phyloP scores from a whole-genome alignment of 495 filamentous ascomycete genomes.

The Aspergillus saccharolyticus region DNA sequence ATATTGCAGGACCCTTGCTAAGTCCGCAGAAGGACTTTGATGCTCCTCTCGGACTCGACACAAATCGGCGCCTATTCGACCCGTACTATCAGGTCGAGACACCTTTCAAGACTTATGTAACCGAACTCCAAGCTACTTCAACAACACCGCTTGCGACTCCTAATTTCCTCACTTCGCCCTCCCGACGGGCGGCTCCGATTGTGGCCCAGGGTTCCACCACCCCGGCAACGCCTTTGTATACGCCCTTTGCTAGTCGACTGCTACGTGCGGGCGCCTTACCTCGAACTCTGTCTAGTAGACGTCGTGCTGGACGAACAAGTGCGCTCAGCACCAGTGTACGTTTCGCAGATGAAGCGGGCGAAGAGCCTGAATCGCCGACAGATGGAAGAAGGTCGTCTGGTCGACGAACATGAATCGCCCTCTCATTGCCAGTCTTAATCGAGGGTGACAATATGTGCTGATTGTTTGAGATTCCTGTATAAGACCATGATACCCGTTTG shows the following conservation, averaged over 20 bases:
- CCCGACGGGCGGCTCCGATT: constrained; percentile 50
- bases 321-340: constrained; percentile 40
- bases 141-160: constrained; percentile 47
- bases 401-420: constrained; percentile 27
- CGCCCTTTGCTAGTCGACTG: constrained; percentile 42
- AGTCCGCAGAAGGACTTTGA: constrained; percentile 31
- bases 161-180: constrained; percentile 53
- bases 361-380: constrained; percentile 42
- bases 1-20: constrained; percentile 31
- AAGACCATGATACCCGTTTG: constrained; percentile 21
- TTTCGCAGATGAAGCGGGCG: constrained; percentile 41
- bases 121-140: constrained; percentile 29
- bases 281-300: constrained; percentile 25
- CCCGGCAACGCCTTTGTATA: constrained; percentile 43
- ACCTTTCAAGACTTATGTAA: constrained; percentile 42
- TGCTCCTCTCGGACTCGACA: constrained; percentile 23
- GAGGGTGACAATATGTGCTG: constrained; percentile 1
- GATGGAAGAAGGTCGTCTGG: constrained; percentile 36
- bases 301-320: constrained; percentile 29
- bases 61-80: constrained; percentile 34
- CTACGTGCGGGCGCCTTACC: constrained; percentile 31
- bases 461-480: background rate
- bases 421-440: constrained; percentile 14
- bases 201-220: constrained; percentile 50
- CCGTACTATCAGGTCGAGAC: constrained; percentile 42